These are phyloP conservation scores for Pythium plurisporium DNA, from an alignment of 352 stramenopile genomes.

Conservation along the genomic window DNA sequence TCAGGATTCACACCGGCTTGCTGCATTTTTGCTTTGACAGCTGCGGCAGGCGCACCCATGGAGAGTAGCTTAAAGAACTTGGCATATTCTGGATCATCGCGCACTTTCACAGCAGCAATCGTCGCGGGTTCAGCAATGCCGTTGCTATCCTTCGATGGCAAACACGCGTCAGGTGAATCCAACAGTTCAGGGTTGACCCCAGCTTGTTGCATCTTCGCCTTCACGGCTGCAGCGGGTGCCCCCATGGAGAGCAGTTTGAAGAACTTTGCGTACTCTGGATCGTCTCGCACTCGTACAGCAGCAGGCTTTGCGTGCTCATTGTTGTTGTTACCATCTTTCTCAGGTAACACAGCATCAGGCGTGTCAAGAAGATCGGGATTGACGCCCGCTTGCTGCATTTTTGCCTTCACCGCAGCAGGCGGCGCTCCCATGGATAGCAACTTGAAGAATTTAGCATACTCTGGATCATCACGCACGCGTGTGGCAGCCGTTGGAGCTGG, in stretches of 20 bases:
- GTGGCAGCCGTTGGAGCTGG: too few relatives aligned
- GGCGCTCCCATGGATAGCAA: constrained; percentile 59
- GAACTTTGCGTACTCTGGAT: constrained; percentile 39
- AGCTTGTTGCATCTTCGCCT: constrained; percentile 66
- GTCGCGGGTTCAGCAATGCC: too few relatives aligned
- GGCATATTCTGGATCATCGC: constrained; percentile 17
- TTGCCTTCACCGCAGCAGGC: constrained; percentile 50
- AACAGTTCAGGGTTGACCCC: constrained; percentile 51
- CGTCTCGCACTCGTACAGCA: constrained; percentile 8
- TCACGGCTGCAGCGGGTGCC: constrained; percentile 46
- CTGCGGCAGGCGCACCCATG: constrained; percentile 54
- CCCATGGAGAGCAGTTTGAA: constrained; percentile 65
- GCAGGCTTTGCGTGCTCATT: too few relatives aligned
- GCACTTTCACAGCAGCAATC: constrained; percentile 4
- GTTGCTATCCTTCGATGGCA: constrained; percentile 21
- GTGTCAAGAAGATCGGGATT: constrained; percentile 60
- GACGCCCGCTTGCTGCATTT: constrained; percentile 63
- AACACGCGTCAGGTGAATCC: constrained; percentile 50
- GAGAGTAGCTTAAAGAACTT: constrained; percentile 65
- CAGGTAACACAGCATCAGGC: constrained; percentile 40
- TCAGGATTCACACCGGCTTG: constrained; percentile 57
- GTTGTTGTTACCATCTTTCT: constrained; percentile 10
- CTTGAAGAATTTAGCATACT: constrained; percentile 55
- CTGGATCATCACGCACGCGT: constrained; percentile 10
- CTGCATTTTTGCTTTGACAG: constrained; percentile 63